Evolutionary conservation across 2,329 filamentous ascomycete genomes (phyloP).

Genomic region (Alternaria sp.): DNA sequence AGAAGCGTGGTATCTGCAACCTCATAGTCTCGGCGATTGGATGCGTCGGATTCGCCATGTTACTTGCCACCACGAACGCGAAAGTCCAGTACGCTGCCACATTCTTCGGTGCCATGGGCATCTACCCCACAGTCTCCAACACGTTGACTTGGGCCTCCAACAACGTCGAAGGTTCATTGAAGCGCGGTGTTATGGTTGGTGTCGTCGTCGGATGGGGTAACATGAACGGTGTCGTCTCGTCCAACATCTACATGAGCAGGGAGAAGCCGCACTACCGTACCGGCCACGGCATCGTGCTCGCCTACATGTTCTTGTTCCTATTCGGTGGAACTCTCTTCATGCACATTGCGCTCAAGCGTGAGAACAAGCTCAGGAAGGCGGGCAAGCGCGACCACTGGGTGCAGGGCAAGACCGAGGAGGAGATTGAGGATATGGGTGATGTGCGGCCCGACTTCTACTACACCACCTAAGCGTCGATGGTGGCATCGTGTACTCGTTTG

Average conservation of each 20-base stretch:
- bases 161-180: slow-evolving; percentile 92
- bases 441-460: slow-evolving; percentile 73
- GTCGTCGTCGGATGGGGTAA: slow-evolving; percentile 93
- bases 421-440: slow-evolving; percentile 74
- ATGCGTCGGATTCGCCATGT: slow-evolving; percentile 80
- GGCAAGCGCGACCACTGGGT: slow-evolving; percentile 72
- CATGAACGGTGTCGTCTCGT: slow-evolving; percentile 83
- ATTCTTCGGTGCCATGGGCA: slow-evolving; percentile 84
- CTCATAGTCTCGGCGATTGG: slow-evolving; percentile 73
- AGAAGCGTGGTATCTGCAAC: slow-evolving; percentile 79
- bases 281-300: slow-evolving; percentile 78
- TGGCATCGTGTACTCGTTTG: not conserved
- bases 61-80: slow-evolving; percentile 69
- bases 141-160: slow-evolving; percentile 89
- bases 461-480: slow-evolving; percentile 56
- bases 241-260: slow-evolving; percentile 74
- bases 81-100: slow-evolving; percentile 81
- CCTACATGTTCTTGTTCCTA: slow-evolving; percentile 74
- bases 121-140: slow-evolving; percentile 86
- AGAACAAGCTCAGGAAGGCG: slow-evolving; percentile 70
- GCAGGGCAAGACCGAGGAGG: slow-evolving; percentile 67
- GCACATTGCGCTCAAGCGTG: slow-evolving; percentile 66
- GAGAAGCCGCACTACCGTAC: slow-evolving; percentile 70
- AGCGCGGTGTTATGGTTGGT: slow-evolving; percentile 85
- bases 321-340: slow-evolving; percentile 73